phyloP scores from a whole-genome alignment of 345 rosid species.

The Lepidium aucheri region DNA sequence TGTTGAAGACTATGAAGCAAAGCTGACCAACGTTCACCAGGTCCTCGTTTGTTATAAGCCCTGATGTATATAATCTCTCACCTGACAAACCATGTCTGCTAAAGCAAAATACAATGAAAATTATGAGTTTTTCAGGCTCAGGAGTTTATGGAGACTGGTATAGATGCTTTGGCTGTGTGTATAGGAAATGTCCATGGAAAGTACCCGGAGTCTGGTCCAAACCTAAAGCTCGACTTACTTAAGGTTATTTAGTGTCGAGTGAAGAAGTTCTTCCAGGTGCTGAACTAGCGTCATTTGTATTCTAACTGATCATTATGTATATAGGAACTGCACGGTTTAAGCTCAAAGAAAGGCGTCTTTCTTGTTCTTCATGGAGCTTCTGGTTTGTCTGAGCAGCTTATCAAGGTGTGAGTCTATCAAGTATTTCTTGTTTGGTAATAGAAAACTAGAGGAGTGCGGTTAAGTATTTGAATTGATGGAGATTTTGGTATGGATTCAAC shows the following conservation, averaged over 20 bases:
- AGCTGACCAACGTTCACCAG: slow-evolving; percentile 76
- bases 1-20: slow-evolving; percentile 88
- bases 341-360: slow-evolving; percentile 68
- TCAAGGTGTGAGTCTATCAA: slow-evolving; percentile 44
- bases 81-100: background rate
- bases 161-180: slow-evolving; percentile 92
- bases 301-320: slow-evolving; percentile 3
- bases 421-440: background rate
- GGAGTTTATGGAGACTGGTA: slow-evolving; percentile 75
- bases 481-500: background rate
- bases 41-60: slow-evolving; percentile 22
- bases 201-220: slow-evolving; percentile 83
- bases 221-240: slow-evolving; percentile 77
- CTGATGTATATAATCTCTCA: background rate
- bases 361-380: slow-evolving; percentile 98
- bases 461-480: background rate
- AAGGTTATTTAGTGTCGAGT: slow-evolving; percentile 36
- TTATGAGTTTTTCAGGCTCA: slow-evolving; percentile 48
- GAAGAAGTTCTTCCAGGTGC: background rate
- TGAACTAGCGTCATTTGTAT: background rate
- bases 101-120: slow-evolving; percentile 3
- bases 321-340: slow-evolving; percentile 55
- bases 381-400: slow-evolving; percentile 59
- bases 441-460: background rate
- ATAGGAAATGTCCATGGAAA: slow-evolving; percentile 98